Percentiles rank a stretch among this genome's conserved stretches.
These are phyloP conservation scores for Brassica napus DNA, from an alignment of 345 rosid genomes.

Conservation along the genomic window Da-Ae NC_063438.1:2738001-2738500, in stretches of 20 bases:
- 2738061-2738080: slow-evolving; percentile 52
- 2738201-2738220: slow-evolving; percentile 79
- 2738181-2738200: slow-evolving; percentile 50
- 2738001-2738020: not conserved
- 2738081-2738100: slow-evolving; percentile 90
- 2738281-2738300: not conserved
- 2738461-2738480: slow-evolving; percentile 65
- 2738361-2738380: slow-evolving; percentile 22
- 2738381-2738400: slow-evolving; percentile 62
- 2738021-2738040: slow-evolving; percentile 6
- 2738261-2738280: not conserved
- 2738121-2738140: slow-evolving; percentile 61
- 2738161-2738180: not conserved
- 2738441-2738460: slow-evolving; percentile 85
- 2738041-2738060: not conserved
- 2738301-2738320: not conserved
- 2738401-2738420: slow-evolving; percentile 81
- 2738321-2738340: not conserved
- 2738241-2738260: slow-evolving; percentile 48
- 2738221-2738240: slow-evolving; percentile 96
- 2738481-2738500: not conserved
- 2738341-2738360: not conserved
- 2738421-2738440: slow-evolving; percentile 94
- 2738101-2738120: slow-evolving; percentile 97
- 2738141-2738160: not conserved